Evolutionary conservation across 495 filamentous ascomycete species (phyloP), one percentile per base, ranked within the genome.

Genomic region (Alectoria sarmentosa): DNA sequence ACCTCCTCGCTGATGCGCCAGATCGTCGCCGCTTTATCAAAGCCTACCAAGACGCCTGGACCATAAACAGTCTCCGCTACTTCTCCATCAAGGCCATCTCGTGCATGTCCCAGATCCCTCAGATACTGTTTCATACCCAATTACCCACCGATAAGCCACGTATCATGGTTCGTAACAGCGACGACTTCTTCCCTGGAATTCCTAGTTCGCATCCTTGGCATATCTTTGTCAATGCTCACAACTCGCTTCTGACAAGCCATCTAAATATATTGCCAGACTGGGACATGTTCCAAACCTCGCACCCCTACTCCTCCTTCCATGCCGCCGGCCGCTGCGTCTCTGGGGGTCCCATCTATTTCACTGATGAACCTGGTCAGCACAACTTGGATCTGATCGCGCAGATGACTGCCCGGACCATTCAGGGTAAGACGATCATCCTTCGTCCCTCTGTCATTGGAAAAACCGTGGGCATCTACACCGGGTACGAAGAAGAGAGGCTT

Each of bases 271-370:
- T 90, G 19, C 92, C 92, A 0, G 94, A 98, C 74, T 98, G 94
- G 94, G 94, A 98, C 74, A 98, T 98, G 94, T 98, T 98, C 61
- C 94, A 98, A 72, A 96, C 94, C 2, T 78, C 78, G 34, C 90
- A 93, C 70, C 77, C 82, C 3, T 94, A 89, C 68, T 86, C 86
- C 2, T 81, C 80, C 0, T 94, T 92, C 75, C 94, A 98, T 61
- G 94, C 89, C 37, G 91, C 94, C 15, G 92, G 91, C 15, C 82
- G 94, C 21, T 96, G 90, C 73, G 83, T 98, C 14, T 90, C 86
- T 59, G 94, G 94, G 1, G 94, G 94, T 3, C 94, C 93, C 0
- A 86, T 98, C 46, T 96, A 92, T 65, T 90, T 98, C 69, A 98
- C 94, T 4, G 94, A 98, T 70, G 82, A 84, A 15, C 93, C 92